Evolutionary conservation across 1,284 basidiomycete genomes (phyloP).

Genomic region (Rhodofomes roseus): DNA sequence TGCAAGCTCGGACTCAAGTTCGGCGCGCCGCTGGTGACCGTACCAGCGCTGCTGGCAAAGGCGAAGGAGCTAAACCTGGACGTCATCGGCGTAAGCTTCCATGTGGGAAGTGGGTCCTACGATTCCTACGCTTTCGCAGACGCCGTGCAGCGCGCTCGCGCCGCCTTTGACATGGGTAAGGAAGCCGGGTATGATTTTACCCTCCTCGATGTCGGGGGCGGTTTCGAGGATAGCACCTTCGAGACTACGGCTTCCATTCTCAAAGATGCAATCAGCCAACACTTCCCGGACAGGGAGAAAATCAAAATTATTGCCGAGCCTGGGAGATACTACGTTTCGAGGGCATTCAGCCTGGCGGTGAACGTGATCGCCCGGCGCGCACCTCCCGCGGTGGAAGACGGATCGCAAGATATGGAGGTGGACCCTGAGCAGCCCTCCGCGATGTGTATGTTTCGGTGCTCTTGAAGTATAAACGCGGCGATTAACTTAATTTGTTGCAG

Average conservation of each 20-base stretch:
- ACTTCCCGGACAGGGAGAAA: conserved; percentile 81
- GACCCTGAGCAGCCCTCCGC: conserved; percentile 57
- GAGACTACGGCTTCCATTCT: conserved; percentile 78
- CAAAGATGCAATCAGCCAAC: conserved; percentile 66
- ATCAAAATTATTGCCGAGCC: conserved; percentile 95
- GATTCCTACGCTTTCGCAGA: conserved; percentile 89
- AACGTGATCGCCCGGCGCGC: conserved; percentile 92
- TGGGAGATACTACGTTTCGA: conserved; percentile 91
- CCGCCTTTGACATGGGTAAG: conserved; percentile 86
- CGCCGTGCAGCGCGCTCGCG: conserved; percentile 81
- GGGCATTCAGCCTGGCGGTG: conserved; percentile 90
- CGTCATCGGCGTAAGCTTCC: conserved; percentile 96
- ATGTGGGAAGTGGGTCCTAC: conserved; percentile 96
- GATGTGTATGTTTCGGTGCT: conserved; percentile 66
- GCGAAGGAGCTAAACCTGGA: conserved; percentile 81
- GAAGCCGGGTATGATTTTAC: conserved; percentile 81
- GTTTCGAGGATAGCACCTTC: conserved; percentile 91
- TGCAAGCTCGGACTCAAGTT: conserved; percentile 97
- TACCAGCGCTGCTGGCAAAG: conserved; percentile 77
- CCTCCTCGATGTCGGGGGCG: conserved; percentile 92
- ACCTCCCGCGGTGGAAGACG: conserved; percentile 38
- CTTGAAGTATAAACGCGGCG: conserved; percentile 8
- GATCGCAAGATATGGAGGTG: conserved; percentile 23
- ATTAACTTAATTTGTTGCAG: conserved; percentile 36
- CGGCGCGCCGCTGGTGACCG: conserved; percentile 85